phyloP scores from a whole-genome alignment of 371 early-diverging fungal genomes.

The Mortierella sp. region DNA sequence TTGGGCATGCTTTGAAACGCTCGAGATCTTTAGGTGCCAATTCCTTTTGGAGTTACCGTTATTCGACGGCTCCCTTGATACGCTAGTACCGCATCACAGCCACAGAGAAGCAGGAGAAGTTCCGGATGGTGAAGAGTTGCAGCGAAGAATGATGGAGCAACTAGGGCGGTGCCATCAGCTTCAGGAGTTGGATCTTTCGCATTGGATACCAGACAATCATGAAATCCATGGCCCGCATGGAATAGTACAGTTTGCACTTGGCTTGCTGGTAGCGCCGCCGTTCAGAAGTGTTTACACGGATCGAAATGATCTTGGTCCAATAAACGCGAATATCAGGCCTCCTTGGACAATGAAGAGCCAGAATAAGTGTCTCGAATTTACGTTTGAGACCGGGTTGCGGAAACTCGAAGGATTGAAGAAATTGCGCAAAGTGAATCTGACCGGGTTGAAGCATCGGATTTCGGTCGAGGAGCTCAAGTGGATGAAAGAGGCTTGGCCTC shows the following conservation, averaged over 20 bases:
- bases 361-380: slow-evolving; percentile 11
- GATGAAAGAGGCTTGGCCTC: slow-evolving; percentile 14
- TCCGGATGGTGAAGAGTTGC: background rate
- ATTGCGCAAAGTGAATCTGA: background rate
- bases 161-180: slow-evolving; percentile 3
- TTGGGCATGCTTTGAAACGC: background rate
- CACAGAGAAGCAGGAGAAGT: background rate
- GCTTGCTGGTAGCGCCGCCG: background rate
- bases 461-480: slow-evolving; percentile 11
- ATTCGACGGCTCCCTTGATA: background rate
- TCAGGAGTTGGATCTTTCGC: slow-evolving; percentile 10
- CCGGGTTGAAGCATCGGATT: background rate
- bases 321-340: background rate
- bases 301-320: background rate
- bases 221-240: background rate
- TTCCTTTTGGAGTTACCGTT: slow-evolving; percentile 1
- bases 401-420: slow-evolving; percentile 8
- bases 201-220: background rate
- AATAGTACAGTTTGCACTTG: background rate
- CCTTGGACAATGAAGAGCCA: slow-evolving; percentile 4
- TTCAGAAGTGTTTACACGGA: background rate
- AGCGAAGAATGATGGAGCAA: background rate
- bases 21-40: slow-evolving; percentile 3
- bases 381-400: slow-evolving; percentile 7
- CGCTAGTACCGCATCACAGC: background rate